A percentile compares a stretch with the other conserved stretches of the same genome.
phyloP scores from a whole-genome alignment of 495 filamentous ascomycete genomes.

The Podospora didyma region DNA sequence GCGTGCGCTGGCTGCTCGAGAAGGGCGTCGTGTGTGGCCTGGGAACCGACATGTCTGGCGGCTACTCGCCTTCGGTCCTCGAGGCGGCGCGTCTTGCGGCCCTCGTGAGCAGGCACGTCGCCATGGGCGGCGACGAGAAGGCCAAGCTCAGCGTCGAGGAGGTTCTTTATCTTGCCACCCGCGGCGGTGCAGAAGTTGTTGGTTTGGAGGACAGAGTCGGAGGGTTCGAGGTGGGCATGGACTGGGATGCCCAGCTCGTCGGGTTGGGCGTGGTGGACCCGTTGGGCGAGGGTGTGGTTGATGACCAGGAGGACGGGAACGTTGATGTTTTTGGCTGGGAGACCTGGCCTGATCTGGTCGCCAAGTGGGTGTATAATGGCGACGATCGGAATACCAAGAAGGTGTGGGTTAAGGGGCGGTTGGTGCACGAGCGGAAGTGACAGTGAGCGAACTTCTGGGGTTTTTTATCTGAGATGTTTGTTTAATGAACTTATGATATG shows the following conservation, averaged over 20 bases:
- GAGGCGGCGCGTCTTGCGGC: constrained; percentile 75
- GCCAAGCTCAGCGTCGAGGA: constrained; percentile 76
- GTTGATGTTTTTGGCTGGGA: constrained; percentile 90
- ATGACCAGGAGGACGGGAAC: constrained; percentile 33
- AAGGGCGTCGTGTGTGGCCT: constrained; percentile 73
- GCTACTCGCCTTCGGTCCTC: constrained; percentile 73
- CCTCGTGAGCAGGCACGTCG: constrained; percentile 66
- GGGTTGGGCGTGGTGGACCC: constrained; percentile 46
- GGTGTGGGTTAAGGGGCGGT: constrained; percentile 76
- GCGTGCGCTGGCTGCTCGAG: constrained; percentile 68
- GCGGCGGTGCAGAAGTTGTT: constrained; percentile 73
- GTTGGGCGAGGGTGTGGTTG: constrained; percentile 30
- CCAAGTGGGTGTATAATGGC: constrained; percentile 87
- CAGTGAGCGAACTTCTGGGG: no score
- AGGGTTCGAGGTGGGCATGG: constrained; percentile 77
- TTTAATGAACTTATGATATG: no score
- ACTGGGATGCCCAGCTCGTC: constrained; percentile 84
- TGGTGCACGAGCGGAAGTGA: constrained; percentile 60
- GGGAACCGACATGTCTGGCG: constrained; percentile 86
- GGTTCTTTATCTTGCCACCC: constrained; percentile 79
- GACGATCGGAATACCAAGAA: constrained; percentile 76
- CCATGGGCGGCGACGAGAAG: constrained; percentile 44
- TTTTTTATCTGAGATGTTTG: no score
- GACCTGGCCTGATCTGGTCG: constrained; percentile 67
- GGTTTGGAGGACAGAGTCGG: constrained; percentile 67